Base-by-base conservation (phyloP, 495 filamentous ascomycete species). In the Platismatia glauca region DNA sequence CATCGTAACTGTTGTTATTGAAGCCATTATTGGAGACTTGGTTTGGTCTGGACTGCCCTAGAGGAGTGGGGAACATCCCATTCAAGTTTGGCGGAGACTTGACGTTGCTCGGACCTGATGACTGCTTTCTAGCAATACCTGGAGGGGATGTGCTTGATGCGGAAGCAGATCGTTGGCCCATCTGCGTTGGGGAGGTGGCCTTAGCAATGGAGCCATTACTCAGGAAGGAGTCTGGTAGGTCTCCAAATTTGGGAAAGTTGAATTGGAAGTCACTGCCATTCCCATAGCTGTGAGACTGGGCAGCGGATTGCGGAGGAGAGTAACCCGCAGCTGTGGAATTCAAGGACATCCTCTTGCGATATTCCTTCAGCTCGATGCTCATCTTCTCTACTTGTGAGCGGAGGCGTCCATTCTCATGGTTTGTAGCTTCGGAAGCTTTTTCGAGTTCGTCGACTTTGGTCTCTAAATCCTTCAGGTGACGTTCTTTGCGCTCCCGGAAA, bases 401-500 rank as follows among this genome's bases (percentile, higher is more conserved):
- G 20, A 97, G 81, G 55, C 90, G 75, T 56, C 83, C 85, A 68
- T 97, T 97, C 74, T 97, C 91, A 66, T 91, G 84, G 70, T 86
- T 94, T 41, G 91, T 80, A 33, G 83, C 77, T 65, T 95, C 86
- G 1, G 93, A 95, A 3, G 82, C 80, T 75, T 92, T 92, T 71
- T 95, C 87, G n/a, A 99, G 77, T 68, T 96, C 91, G 24, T 89
- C 81, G 27, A 97, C 94, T 72, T 97, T 97, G 56, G 86, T 89
- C 73, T 99, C 94, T 33, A 99, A 79, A 69, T 99, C 95, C 71
- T 93, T 95, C 50, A 99, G 71, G 69, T 99, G 94, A 75, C 90
- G 95, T 76, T 99, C 94, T 77, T 99, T 99, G 55, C 94, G 89
- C 72, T 99, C 94, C 31, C 94, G 83, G 83, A 99, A 99, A 9